These are phyloP conservation scores for Aureobasidium sp. DNA, from an alignment of 2,329 filamentous ascomycete species.

Conservation along the genomic window DNA sequence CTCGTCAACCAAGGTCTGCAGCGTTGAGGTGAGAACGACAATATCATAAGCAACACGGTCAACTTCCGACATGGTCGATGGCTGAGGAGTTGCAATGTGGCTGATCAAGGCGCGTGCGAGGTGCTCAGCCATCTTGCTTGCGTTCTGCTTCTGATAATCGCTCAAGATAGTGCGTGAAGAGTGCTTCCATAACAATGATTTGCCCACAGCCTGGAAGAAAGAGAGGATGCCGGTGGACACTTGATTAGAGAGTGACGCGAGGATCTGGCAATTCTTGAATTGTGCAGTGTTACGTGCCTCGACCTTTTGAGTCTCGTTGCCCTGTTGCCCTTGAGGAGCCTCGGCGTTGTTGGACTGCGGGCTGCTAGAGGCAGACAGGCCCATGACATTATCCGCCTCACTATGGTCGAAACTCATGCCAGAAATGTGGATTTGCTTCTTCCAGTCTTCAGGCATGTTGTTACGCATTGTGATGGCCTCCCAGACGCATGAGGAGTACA, in stretches of 20 bases:
- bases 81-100: slow-evolving; percentile 31
- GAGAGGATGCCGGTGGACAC: slow-evolving; percentile 74
- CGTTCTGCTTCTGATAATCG: slow-evolving; percentile 53
- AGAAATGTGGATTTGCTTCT: slow-evolving; percentile 38
- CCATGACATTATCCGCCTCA: slow-evolving; percentile 35
- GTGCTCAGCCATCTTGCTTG: slow-evolving; percentile 55
- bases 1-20: slow-evolving; percentile 69
- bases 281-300: slow-evolving; percentile 24
- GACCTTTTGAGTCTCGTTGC: background rate
- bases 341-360: background rate
- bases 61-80: slow-evolving; percentile 4
- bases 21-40: slow-evolving; percentile 68
- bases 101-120: slow-evolving; percentile 64
- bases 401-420: slow-evolving; percentile 33
- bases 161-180: slow-evolving; percentile 44
- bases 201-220: slow-evolving; percentile 80
- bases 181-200: slow-evolving; percentile 68
- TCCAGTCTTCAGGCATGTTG: slow-evolving; percentile 65
- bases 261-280: slow-evolving; percentile 70
- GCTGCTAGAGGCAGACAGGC: slow-evolving; percentile 16
- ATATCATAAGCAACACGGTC: slow-evolving; percentile 62
- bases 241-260: slow-evolving; percentile 70
- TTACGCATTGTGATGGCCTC: slow-evolving; percentile 74
- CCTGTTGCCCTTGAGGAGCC: background rate
- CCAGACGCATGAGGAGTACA: slow-evolving; percentile 74